phyloP scores from a whole-genome alignment of 108 stramenopile species.

The Poteriospumella lacustris region DNA sequence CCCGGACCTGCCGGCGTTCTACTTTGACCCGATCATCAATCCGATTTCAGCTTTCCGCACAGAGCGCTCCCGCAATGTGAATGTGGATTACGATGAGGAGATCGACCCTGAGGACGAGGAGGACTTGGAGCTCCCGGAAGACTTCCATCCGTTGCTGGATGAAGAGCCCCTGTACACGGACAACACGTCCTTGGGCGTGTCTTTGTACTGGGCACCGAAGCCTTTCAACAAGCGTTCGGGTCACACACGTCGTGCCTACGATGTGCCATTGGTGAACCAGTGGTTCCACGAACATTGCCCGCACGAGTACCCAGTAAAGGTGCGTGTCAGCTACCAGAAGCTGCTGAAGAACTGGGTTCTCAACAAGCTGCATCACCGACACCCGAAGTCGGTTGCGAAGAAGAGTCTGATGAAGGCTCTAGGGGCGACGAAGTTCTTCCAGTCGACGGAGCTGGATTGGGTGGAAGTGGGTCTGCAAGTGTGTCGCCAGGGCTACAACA shows the following conservation, averaged over 20 bases:
- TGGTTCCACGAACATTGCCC: constrained; percentile 76
- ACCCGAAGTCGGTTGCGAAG: constrained; percentile 77
- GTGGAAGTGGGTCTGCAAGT: constrained; percentile 96
- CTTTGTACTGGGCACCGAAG: constrained; percentile 89
- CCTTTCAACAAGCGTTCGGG: constrained; percentile 91
- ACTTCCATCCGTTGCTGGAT: constrained; percentile 47
- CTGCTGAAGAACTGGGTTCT: constrained; percentile 94
- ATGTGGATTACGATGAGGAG: constrained; percentile 40
- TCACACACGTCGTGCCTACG: constrained; percentile 82
- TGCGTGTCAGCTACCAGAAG: constrained; percentile 96
- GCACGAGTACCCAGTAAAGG: constrained; percentile 91
- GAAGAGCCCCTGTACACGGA: constrained; percentile 52
- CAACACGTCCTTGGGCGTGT: constrained; percentile 71
- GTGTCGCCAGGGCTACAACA: constrained; percentile 97
- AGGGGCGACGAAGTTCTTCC: constrained; percentile 99
- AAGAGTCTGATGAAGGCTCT: constrained; percentile 87
- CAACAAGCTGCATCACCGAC: constrained; percentile 81
- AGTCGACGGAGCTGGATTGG: constrained; percentile 98
- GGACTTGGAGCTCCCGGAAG: constrained; percentile 43
- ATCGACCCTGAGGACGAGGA: constrained; percentile 49
- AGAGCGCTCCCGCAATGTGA: constrained; percentile 18
- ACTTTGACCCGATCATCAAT: constrained; percentile 69
- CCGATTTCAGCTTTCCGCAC: constrained; percentile 78
- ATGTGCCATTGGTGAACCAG: constrained; percentile 89
- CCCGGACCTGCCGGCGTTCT: constrained; percentile 62